A percentile compares a stretch with the other conserved stretches of the same genome.
Evolutionary conservation across 768 basidiomycete species (phyloP).

Genomic region (Suillus brevipes): DNA sequence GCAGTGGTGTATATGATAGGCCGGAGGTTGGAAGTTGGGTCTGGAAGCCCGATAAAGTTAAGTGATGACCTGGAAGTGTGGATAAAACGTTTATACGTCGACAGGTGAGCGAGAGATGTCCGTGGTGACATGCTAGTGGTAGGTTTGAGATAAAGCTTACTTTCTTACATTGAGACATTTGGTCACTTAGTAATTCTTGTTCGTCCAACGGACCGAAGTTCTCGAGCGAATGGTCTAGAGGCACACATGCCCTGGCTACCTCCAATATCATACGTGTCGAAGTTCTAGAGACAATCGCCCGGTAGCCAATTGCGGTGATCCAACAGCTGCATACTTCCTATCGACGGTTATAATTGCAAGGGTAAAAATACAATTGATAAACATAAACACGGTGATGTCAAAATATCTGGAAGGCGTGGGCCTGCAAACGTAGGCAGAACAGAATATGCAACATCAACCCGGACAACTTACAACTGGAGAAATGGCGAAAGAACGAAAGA

Average conservation of each 20-base stretch:
- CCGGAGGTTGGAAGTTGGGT: conserved; percentile 78
- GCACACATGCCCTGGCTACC: not conserved
- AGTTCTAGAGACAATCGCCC: not conserved
- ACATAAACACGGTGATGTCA: not conserved
- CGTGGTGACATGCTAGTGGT: not conserved
- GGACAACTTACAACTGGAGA: not conserved
- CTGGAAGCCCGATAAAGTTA: conserved; percentile 65
- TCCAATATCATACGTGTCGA: not conserved
- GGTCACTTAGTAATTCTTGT: not conserved
- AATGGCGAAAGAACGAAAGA: not conserved
- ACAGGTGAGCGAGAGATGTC: not conserved
- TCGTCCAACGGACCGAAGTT: not conserved
- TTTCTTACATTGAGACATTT: not conserved
- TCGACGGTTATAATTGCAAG: not conserved
- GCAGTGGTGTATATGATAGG: conserved; percentile 78
- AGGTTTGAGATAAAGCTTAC: not conserved
- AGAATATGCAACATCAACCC: not conserved
- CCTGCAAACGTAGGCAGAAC: not conserved
- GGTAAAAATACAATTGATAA: conserved; percentile 3
- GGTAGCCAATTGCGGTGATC: not conserved
- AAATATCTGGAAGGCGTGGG: not conserved
- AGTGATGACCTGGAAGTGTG: conserved; percentile 28
- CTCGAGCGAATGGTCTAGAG: not conserved
- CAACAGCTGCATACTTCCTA: not conserved
- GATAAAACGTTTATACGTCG: conserved; percentile 11